These are phyloP conservation scores for Lepidium aucheri DNA, from an alignment of 345 rosid genomes.

Conservation along the genomic window DNA sequence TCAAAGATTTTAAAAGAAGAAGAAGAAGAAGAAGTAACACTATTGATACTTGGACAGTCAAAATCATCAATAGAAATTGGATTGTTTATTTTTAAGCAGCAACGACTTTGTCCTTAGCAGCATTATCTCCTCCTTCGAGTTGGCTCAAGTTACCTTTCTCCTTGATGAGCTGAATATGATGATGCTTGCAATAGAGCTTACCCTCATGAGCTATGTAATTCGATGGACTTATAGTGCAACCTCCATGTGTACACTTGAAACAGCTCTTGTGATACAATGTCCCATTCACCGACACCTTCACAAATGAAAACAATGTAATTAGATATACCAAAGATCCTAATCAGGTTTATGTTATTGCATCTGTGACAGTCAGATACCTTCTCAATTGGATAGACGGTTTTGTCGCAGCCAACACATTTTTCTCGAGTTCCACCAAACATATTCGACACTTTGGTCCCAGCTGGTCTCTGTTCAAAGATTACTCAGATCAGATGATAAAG, in stretches of 20 bases:
- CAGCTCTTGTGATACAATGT: conserved; percentile 94
- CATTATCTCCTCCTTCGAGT: conserved; percentile 65
- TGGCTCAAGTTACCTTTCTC: conserved; percentile 97
- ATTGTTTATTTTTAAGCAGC: conserved; percentile 17
- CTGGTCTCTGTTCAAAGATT: conserved; percentile 55
- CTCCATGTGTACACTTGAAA: conserved; percentile 98
- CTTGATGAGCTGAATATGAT: conserved; percentile 84
- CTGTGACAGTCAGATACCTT: conserved; percentile 38
- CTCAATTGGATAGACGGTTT: conserved; percentile 86
- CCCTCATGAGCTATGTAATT: conserved; percentile 96
- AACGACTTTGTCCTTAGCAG: conserved; percentile 28
- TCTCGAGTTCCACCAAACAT: conserved; percentile 96
- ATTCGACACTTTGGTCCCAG: conserved; percentile 62
- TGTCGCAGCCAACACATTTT: conserved; percentile 80
- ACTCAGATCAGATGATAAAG: neutral
- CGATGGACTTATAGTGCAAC: conserved; percentile 87
- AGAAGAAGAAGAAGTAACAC: neutral
- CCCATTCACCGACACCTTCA: conserved; percentile 91
- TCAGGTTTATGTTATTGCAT: neutral
- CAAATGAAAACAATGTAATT: neutral
- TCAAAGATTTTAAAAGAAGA: neutral
- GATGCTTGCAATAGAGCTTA: conserved; percentile 92
- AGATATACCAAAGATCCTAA: neutral
- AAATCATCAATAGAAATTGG: neutral
- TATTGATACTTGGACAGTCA: conserved; percentile 10